These are phyloP conservation scores for Lobosporangium transversale DNA, from an alignment of 192 early-diverging fungal species.

Conservation along the genomic window DNA sequence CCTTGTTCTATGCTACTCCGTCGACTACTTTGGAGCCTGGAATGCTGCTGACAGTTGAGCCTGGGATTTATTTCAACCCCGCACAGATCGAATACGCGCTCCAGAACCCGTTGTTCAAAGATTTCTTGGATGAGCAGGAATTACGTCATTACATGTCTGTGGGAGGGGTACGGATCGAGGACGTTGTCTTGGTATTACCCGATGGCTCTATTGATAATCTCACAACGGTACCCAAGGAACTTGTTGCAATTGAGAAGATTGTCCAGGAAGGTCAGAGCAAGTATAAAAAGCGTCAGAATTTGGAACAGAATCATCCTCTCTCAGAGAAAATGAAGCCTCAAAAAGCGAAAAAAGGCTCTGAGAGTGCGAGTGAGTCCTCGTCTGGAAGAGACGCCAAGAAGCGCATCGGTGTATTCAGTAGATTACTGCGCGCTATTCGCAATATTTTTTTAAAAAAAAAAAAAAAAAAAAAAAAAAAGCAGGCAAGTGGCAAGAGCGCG, in stretches of 20 bases:
- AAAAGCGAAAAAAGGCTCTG: neutral
- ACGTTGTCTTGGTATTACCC: constrained; percentile 85
- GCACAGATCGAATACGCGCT: constrained; percentile 75
- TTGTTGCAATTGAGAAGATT: constrained; percentile 72
- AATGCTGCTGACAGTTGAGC: constrained; percentile 94
- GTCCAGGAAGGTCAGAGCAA: constrained; percentile 35
- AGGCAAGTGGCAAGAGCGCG: too few species aligned
- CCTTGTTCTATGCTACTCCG: constrained; percentile 26
- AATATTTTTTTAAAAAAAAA: too few species aligned
- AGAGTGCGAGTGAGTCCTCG: neutral
- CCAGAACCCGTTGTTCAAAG: constrained; percentile 60
- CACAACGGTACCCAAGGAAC: constrained; percentile 83
- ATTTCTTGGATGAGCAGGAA: constrained; percentile 73
- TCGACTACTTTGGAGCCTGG: constrained; percentile 72
- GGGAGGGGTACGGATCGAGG: constrained; percentile 96
- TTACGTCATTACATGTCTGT: constrained; percentile 76
- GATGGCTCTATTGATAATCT: constrained; percentile 79
- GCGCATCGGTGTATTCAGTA: constrained; percentile 47
- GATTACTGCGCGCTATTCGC: constrained; percentile 34
- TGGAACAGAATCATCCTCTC: neutral
- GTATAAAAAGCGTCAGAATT: constrained; percentile 10
- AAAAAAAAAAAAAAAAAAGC: too few species aligned
- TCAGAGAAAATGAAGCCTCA: neutral
- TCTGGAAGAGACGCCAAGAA: constrained; percentile 14
- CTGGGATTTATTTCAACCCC: constrained; percentile 93